phyloP scores from a whole-genome alignment of 1,139 yeast species.

The Kazachstania sp. region DNA sequence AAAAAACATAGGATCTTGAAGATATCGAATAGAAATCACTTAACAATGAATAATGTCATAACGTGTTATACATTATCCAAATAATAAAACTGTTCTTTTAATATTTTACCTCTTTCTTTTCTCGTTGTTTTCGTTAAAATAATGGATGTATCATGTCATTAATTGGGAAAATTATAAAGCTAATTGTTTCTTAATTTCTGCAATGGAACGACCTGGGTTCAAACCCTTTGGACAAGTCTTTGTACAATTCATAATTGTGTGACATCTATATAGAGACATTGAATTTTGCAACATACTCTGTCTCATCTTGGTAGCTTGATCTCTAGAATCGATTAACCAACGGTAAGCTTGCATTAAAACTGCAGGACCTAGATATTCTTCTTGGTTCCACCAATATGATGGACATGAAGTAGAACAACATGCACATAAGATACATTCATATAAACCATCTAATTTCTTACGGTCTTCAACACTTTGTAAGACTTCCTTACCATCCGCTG shows the following conservation, averaged over 20 bases:
- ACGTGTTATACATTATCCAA: too few relatives aligned
- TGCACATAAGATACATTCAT: conserved; percentile 97
- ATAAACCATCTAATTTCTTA: conserved; percentile 91
- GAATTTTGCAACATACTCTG: conserved; percentile 89
- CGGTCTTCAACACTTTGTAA: conserved; percentile 89
- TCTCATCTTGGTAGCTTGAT: conserved; percentile 75
- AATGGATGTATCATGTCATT: too few relatives aligned
- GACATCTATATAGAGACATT: conserved; percentile 97
- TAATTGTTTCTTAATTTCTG: conserved; percentile 90
- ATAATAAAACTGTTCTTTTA: too few relatives aligned
- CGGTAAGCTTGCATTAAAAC: conserved; percentile 98
- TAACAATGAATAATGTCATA: not conserved
- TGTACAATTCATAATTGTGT: conserved; percentile 97
- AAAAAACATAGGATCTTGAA: not conserved
- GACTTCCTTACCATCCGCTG: conserved; percentile 89
- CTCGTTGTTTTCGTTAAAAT: too few relatives aligned
- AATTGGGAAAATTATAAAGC: conserved; percentile 35
- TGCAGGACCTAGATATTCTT: conserved; percentile 97
- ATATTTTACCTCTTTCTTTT: too few relatives aligned
- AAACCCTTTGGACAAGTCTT: conserved; percentile 98
- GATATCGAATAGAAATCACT: not conserved
- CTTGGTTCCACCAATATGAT: conserved; percentile 99
- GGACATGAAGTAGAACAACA: conserved; percentile 99
- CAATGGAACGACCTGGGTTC: conserved; percentile 97
- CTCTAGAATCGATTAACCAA: conserved; percentile 98